These are phyloP conservation scores for Deakozyma indianensis DNA, from an alignment of 805 yeast species.

Conservation along the genomic window DNA sequence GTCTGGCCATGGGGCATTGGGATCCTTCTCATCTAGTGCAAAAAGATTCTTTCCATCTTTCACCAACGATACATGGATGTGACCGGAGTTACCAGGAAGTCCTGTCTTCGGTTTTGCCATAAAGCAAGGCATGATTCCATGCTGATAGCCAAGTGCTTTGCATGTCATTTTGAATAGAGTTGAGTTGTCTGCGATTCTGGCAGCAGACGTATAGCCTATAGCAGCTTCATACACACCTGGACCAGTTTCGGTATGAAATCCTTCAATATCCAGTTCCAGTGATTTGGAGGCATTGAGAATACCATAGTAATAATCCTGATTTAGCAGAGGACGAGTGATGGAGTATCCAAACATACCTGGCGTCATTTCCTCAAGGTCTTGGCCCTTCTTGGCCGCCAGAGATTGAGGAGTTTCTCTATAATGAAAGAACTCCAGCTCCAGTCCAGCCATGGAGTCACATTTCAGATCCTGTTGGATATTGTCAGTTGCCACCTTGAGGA, in stretches of 20 bases:
- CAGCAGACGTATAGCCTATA: slow-evolving; percentile 17
- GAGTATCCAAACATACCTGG: slow-evolving; percentile 24
- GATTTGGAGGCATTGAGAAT: slow-evolving; percentile 12
- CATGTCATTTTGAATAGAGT: slow-evolving; percentile 18
- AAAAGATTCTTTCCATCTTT: slow-evolving; percentile 11
- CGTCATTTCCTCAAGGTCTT: slow-evolving; percentile 16
- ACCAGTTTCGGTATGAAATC: slow-evolving; percentile 24
- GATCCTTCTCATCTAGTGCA: slow-evolving; percentile 13
- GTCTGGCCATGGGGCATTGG: slow-evolving; percentile 16
- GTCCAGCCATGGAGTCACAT: slow-evolving; percentile 14
- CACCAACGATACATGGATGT: slow-evolving; percentile 19
- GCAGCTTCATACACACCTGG: slow-evolving; percentile 25
- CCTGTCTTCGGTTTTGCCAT: slow-evolving; percentile 24
- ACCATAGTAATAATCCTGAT: slow-evolving; percentile 16
- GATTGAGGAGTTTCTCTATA: slow-evolving; percentile 15
- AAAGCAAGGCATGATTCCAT: slow-evolving; percentile 19
- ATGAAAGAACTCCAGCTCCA: slow-evolving; percentile 22
- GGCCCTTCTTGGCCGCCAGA: slow-evolving; percentile 11
- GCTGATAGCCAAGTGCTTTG: slow-evolving; percentile 16
- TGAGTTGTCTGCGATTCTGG: slow-evolving; percentile 19
- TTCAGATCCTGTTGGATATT: not conserved
- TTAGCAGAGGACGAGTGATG: slow-evolving; percentile 18
- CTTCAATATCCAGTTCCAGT: slow-evolving; percentile 17
- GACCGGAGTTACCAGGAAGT: slow-evolving; percentile 24
- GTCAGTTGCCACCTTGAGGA: slow-evolving; percentile 8